phyloP scores from a whole-genome alignment of 169 alveolate genomes.

The Plasmodium chabaudi region DNA sequence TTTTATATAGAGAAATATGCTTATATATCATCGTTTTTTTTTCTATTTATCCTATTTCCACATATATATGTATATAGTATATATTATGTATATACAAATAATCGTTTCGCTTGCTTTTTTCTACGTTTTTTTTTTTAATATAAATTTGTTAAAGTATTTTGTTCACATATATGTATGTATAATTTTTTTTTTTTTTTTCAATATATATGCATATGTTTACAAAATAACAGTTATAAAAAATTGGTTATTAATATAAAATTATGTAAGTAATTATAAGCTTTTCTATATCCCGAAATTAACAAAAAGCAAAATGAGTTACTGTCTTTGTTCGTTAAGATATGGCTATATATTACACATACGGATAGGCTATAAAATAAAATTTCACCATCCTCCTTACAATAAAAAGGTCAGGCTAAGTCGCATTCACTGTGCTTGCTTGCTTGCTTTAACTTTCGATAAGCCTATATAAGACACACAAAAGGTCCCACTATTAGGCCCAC shows the following conservation, averaged over 20 bases:
- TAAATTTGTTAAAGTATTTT: neutral
- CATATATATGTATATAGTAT: neutral
- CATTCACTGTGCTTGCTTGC: no score
- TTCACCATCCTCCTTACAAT: no score
- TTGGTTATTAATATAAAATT: neutral
- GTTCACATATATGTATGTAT: slow-evolving; percentile 11
- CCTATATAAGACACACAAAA: no score
- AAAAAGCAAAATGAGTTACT: neutral
- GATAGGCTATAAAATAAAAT: no score
- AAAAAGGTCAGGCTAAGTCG: no score
- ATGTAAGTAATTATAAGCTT: no score
- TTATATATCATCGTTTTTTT: neutral
- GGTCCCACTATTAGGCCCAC: no score
- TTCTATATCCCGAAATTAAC: neutral
- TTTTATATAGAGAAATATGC: neutral
- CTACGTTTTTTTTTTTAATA: neutral
- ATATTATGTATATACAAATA: neutral
- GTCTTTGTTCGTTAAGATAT: neutral
- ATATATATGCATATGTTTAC: neutral
- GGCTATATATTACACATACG: no score
- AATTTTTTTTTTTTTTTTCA: neutral
- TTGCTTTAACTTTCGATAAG: no score
- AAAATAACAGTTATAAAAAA: neutral
- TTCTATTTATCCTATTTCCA: neutral
- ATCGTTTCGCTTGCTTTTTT: neutral